phyloP scores from a whole-genome alignment of 192 early-diverging fungal species.

The Backusella tarrabulga region DNA sequence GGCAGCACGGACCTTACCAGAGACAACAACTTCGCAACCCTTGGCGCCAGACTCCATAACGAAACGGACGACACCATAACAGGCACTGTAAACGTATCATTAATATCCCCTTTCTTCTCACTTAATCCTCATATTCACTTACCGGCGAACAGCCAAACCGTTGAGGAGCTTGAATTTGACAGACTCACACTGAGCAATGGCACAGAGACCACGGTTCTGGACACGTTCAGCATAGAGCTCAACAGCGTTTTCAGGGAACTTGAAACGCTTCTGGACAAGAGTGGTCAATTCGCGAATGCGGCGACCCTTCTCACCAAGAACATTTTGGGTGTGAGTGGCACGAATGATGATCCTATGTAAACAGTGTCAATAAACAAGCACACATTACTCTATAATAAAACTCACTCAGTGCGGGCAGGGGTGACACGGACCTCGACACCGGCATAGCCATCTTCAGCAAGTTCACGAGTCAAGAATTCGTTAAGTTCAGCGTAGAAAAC shows the following conservation, averaged over 20 bases:
- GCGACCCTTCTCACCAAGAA: constrained; percentile 98
- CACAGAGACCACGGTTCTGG: constrained; percentile 95
- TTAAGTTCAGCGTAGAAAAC: constrained; percentile 99
- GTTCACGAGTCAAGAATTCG: constrained; percentile 97
- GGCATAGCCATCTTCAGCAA: constrained; percentile 98
- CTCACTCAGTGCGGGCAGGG: constrained; percentile 91
- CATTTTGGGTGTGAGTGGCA: constrained; percentile 96
- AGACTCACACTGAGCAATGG: constrained; percentile 98
- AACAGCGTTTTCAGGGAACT: constrained; percentile 98
- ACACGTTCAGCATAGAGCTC: constrained; percentile 99
- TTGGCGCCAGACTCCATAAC: constrained; percentile 99
- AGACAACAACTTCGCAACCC: constrained; percentile 99
- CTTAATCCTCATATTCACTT: background rate
- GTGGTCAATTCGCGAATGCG: constrained; percentile 98
- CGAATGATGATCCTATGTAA: constrained; percentile 86
- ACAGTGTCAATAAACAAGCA: background rate
- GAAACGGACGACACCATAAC: constrained; percentile 98
- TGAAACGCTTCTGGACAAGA: constrained; percentile 99
- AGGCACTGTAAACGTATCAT: constrained; percentile 58
- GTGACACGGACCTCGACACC: constrained; percentile 99
- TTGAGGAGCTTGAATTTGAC: constrained; percentile 97
- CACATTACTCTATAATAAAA: background rate
- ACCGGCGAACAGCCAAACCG: constrained; percentile 93
- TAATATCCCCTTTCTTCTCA: too few relatives aligned
- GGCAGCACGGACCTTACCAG: too few relatives aligned